These are phyloP conservation scores for Cenchrus fungigraminus DNA, from an alignment of 176 grass and related monocot genomes.

Conservation along the genomic window DNA sequence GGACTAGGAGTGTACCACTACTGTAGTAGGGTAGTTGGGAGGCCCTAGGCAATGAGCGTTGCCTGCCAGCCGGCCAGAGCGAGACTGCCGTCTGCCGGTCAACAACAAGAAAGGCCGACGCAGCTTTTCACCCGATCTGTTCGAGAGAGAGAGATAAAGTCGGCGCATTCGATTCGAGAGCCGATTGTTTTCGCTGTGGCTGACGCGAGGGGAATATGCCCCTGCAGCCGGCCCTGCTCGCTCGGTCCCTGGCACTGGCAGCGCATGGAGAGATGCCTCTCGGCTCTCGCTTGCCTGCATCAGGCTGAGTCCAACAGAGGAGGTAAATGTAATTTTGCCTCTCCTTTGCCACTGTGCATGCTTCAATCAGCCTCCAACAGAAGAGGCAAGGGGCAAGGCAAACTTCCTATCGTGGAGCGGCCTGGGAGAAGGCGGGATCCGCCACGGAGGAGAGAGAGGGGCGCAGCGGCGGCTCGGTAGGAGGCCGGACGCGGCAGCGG, in stretches of 20 bases:
- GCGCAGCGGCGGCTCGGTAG: no score
- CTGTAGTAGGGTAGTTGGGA: background rate
- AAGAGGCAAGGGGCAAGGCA: no score
- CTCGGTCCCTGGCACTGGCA: background rate
- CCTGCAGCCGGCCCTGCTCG: background rate
- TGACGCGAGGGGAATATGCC: slow-evolving; percentile 21
- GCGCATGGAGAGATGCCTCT: no score
- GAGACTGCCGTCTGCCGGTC: background rate
- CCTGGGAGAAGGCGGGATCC: no score
- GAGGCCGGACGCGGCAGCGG: no score
- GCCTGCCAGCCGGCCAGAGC: background rate
- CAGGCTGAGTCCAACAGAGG: background rate
- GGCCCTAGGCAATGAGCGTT: background rate
- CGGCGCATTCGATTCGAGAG: background rate
- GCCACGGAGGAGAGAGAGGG: no score
- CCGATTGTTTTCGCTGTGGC: background rate
- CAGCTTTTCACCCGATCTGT: background rate
- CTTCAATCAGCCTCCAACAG: no score
- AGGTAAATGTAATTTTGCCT: no score
- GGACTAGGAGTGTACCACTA: no score
- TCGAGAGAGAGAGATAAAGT: background rate
- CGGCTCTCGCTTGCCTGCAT: background rate
- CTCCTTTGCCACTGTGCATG: no score
- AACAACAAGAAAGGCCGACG: background rate
- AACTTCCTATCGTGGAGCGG: no score